Percentiles rank a stretch among this genome's conserved stretches.
These are phyloP conservation scores for Rhodotorula paludigena DNA, from an alignment of 768 basidiomycete species.

Conservation along the genomic window DNA sequence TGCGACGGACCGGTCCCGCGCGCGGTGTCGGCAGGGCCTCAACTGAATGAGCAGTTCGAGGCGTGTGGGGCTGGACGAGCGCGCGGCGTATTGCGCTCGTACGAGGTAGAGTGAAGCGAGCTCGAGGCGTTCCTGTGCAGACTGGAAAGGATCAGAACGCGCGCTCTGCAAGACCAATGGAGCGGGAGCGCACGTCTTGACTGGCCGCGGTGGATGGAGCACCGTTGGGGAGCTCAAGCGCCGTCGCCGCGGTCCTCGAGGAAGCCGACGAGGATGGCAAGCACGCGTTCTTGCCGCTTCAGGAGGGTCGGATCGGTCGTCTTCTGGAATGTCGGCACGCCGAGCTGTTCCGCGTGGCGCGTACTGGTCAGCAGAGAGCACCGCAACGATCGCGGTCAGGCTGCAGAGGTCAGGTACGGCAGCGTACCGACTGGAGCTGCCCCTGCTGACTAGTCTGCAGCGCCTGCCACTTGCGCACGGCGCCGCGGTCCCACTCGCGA, in stretches of 20 bases:
- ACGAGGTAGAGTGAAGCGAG: no score
- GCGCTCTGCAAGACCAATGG: no score
- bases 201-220: no score
- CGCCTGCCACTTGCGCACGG: constrained; percentile 8
- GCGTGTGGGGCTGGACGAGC: no score
- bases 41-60: no score
- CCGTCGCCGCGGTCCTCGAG: constrained; percentile 29
- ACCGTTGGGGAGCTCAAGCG: no score
- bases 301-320: constrained; percentile 21
- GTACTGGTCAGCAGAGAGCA: background rate
- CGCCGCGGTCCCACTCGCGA: constrained; percentile 21
- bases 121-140: no score
- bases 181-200: no score
- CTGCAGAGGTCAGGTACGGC: background rate
- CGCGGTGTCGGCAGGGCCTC: no score
- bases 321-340: constrained; percentile 30
- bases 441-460: constrained; percentile 25
- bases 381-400: background rate
- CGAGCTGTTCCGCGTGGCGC: background rate
- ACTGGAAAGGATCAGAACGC: no score
- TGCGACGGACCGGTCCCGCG: no score
- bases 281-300: constrained; percentile 31
- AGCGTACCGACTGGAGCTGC: constrained; percentile 10
- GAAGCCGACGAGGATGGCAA: constrained; percentile 35
- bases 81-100: no score